These are phyloP conservation scores for Ustilago nuda DNA, from an alignment of 1,284 basidiomycete species.

Conservation along the genomic window DNA sequence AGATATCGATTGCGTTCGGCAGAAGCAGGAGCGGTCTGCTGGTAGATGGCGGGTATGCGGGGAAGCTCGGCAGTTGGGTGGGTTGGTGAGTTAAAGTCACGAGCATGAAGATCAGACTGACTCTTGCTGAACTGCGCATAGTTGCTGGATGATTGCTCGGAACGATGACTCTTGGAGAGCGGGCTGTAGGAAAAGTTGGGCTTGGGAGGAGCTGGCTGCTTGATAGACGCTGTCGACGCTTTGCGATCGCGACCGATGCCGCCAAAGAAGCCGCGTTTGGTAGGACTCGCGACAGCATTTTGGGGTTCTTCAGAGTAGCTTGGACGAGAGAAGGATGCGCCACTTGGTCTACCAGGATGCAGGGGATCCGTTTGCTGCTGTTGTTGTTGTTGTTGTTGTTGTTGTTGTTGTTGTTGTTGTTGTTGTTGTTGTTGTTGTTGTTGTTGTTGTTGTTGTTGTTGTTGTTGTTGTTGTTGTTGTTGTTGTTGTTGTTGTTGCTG, in stretches of 20 bases:
- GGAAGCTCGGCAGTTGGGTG: constrained; percentile 45
- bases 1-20: constrained; percentile 47
- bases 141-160: constrained; percentile 19
- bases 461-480: constrained; percentile 17
- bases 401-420: constrained; percentile 17
- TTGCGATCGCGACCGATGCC: constrained; percentile 53
- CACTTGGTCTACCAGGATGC: constrained; percentile 9
- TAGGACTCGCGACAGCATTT: constrained; percentile 44
- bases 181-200: constrained; percentile 45
- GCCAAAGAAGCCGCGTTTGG: constrained; percentile 59
- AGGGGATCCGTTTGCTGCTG: constrained; percentile 18
- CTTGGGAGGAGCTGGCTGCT: constrained; percentile 23
- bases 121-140: constrained; percentile 56
- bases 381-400: constrained; percentile 16
- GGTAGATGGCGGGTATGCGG: constrained; percentile 39
- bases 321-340: constrained; percentile 21
- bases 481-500: constrained; percentile 18
- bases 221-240: constrained; percentile 42
- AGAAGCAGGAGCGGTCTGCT: constrained; percentile 20
- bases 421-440: constrained; percentile 15
- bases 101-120: constrained; percentile 51
- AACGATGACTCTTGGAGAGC: constrained; percentile 38
- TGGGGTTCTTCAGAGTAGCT: constrained; percentile 44
- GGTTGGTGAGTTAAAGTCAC: constrained; percentile 39
- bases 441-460: background rate